These are phyloP conservation scores for Tricholoma terreum DNA, from an alignment of 768 basidiomycete species.

Conservation along the genomic window DNA sequence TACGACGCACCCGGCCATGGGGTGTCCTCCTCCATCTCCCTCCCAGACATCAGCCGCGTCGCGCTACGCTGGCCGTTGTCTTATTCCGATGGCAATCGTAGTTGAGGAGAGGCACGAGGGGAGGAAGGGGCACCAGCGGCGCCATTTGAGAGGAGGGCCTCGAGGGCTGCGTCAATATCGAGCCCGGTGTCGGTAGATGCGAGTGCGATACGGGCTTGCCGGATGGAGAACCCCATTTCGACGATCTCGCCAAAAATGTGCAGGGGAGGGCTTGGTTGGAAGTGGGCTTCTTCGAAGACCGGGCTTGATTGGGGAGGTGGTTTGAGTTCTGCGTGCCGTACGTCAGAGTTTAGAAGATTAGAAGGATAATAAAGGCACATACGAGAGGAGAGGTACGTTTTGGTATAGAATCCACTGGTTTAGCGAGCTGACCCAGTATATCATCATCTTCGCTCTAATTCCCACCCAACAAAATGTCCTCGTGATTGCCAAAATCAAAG, in stretches of 20 bases:
- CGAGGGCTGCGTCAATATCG: slow-evolving; percentile 1
- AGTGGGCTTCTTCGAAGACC: slow-evolving; percentile 15
- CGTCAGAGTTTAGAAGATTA: neutral
- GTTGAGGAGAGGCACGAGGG: slow-evolving; percentile 3
- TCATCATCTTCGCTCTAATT: slow-evolving; percentile 52
- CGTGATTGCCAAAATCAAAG: slow-evolving; percentile 65
- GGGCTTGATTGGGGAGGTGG: slow-evolving; percentile 17
- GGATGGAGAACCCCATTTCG: slow-evolving; percentile 5
- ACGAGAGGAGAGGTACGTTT: slow-evolving; percentile 19
- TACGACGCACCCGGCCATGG: slow-evolving; percentile 17
- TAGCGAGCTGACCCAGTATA: slow-evolving; percentile 63
- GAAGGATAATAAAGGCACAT: slow-evolving; percentile 9
- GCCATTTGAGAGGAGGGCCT: slow-evolving; percentile 33
- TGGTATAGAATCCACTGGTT: slow-evolving; percentile 47
- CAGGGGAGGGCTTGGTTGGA: slow-evolving; percentile 50
- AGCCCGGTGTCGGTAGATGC: neutral
- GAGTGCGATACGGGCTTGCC: slow-evolving; percentile 3
- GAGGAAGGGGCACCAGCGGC: slow-evolving; percentile 1
- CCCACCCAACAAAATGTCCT: slow-evolving; percentile 26
- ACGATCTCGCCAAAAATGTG: slow-evolving; percentile 47
- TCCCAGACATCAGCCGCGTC: slow-evolving; percentile 22
- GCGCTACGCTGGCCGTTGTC: slow-evolving; percentile 5
- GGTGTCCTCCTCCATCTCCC: slow-evolving; percentile 10
- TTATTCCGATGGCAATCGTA: slow-evolving; percentile 7
- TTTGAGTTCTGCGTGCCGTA: neutral